A percentile compares a stretch with the other conserved stretches of the same genome.
phyloP scores from a whole-genome alignment of 306 rosid genomes.

The Betula pendula region DNA sequence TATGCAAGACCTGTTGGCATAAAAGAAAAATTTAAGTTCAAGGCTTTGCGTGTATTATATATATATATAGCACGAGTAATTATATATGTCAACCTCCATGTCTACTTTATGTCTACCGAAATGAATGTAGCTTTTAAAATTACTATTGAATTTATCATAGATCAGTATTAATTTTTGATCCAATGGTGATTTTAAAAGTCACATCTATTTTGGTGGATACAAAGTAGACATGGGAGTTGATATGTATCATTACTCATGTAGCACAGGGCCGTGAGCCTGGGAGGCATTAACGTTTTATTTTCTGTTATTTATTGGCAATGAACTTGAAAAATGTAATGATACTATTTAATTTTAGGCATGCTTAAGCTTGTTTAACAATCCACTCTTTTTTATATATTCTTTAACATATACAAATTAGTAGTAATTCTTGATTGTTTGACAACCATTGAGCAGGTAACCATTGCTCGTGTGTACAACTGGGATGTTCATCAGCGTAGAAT shows the following conservation, averaged over 20 bases:
- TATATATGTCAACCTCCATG: no score
- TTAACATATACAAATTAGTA: background rate
- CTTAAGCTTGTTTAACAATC: background rate
- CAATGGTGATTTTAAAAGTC: no score
- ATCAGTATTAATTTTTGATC: no score
- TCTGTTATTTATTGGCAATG: background rate
- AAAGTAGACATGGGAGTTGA: no score
- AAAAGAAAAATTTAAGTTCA: background rate
- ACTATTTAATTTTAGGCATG: background rate
- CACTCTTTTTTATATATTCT: slow-evolving; percentile 5
- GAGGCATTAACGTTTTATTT: background rate
- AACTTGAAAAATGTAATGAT: background rate
- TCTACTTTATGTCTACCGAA: no score
- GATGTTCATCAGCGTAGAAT: slow-evolving; percentile 84
- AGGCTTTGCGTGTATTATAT: background rate
- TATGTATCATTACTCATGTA: no score
- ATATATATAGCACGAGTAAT: no score
- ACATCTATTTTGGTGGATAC: no score
- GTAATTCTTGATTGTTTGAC: slow-evolving; percentile 7
- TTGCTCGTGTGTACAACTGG: slow-evolving; percentile 93
- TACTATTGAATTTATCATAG: no score
- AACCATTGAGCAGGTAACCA: slow-evolving; percentile 66
- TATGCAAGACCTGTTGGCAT: background rate
- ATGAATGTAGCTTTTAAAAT: no score
- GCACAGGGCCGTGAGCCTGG: background rate